These are phyloP conservation scores for Hypoxylon lenormandii DNA, from an alignment of 495 filamentous ascomycete species.

Conservation along the genomic window DNA sequence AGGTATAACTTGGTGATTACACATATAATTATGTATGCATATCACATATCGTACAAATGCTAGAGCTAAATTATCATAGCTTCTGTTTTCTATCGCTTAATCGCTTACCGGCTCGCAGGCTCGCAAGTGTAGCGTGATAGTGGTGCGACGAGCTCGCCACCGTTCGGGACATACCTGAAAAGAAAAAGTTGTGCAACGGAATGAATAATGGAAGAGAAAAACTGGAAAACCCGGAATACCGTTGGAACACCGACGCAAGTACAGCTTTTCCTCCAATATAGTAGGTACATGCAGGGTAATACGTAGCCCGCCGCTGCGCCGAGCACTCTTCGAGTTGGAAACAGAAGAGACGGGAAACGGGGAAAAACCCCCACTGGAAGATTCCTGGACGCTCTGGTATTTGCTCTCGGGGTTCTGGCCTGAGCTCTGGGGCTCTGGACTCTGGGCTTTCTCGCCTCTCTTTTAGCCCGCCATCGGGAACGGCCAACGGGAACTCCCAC, in stretches of 20 bases:
- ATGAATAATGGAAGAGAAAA: conserved; percentile 33
- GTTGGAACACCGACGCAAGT: conserved; percentile 37
- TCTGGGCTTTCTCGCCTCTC: conserved; percentile 31
- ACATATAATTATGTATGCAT: neutral
- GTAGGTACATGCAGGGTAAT: conserved; percentile 38
- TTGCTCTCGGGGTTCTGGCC: conserved; percentile 22
- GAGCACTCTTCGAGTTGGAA: conserved; percentile 22
- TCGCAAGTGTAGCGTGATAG: conserved; percentile 40
- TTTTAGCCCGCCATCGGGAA: neutral
- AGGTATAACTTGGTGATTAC: conserved; percentile 11
- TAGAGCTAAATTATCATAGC: conserved; percentile 28
- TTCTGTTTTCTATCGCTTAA: conserved; percentile 23
- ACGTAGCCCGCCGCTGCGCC: conserved; percentile 33
- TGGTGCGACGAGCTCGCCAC: conserved; percentile 46
- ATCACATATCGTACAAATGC: neutral
- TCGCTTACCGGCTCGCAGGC: neutral
- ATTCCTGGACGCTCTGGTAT: conserved; percentile 6
- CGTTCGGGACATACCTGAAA: conserved; percentile 24
- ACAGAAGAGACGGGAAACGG: neutral
- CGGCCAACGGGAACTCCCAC: conserved; percentile 17
- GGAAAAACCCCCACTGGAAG: conserved; percentile 31
- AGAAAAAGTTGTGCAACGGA: conserved; percentile 31
- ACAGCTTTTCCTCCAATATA: conserved; percentile 27
- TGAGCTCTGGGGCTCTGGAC: conserved; percentile 2
- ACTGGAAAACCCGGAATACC: conserved; percentile 19